Conservation (phyloP, 805 yeast genomes). For the Wickerhamomyces rabaulensis region DNA sequence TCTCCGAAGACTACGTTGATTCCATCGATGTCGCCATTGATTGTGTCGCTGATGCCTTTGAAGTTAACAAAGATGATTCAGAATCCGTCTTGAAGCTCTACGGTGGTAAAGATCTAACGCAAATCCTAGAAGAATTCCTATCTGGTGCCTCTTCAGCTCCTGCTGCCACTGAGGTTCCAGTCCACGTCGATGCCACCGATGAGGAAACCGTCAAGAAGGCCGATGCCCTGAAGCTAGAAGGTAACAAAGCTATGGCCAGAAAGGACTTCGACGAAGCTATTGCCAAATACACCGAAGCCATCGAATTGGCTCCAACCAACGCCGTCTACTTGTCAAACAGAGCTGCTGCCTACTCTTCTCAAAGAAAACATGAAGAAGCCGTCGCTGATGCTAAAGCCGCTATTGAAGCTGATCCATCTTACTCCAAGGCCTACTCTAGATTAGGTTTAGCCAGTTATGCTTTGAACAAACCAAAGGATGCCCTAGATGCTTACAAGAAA, state of each 20-base stretch:
- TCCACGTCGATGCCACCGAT: constrained; percentile 41
- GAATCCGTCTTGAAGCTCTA: constrained; percentile 28
- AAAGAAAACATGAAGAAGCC: constrained; percentile 70
- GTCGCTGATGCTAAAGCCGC: constrained; percentile 81
- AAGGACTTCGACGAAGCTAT: constrained; percentile 70
- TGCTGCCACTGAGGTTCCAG: constrained; percentile 31
- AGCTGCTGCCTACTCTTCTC: constrained; percentile 92
- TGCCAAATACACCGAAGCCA: constrained; percentile 74
- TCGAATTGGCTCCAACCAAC: constrained; percentile 61
- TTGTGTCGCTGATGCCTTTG: constrained; percentile 85
- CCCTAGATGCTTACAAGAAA: constrained; percentile 83
- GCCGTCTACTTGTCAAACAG: constrained; percentile 89
- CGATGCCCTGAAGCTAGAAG: constrained; percentile 79
- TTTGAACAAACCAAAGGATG: constrained; percentile 85
- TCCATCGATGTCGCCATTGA: constrained; percentile 92
- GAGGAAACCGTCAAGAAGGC: constrained; percentile 65
- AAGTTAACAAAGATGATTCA: constrained; percentile 50
- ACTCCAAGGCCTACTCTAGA: constrained; percentile 92
- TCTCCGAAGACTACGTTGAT: constrained; percentile 76
- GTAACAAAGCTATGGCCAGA: constrained; percentile 83
- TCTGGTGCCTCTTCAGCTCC: constrained; percentile 19
- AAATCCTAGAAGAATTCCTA: constrained; percentile 33
- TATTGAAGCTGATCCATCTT: constrained; percentile 67
- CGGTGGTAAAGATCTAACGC: constrained; percentile 42
- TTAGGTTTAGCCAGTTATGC: constrained; percentile 92